These are phyloP conservation scores for Coffea humblotiana DNA, from an alignment of 305 asterid genomes.

Conservation along the genomic window DNA sequence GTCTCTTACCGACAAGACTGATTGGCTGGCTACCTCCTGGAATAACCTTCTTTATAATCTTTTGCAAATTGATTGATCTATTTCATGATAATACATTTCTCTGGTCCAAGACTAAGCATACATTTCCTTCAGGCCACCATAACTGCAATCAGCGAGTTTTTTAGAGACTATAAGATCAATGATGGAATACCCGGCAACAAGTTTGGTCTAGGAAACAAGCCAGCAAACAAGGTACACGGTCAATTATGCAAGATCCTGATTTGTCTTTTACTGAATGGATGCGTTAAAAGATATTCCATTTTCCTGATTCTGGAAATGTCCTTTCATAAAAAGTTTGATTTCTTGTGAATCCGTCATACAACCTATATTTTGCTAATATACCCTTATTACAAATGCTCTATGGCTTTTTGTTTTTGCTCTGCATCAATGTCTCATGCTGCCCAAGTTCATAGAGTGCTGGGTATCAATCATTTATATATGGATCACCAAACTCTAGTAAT, in stretches of 20 bases:
- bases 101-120: neutral
- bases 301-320: neutral
- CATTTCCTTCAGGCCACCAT: constrained; percentile 70
- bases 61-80: neutral
- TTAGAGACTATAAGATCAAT: constrained; percentile 95
- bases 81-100: neutral
- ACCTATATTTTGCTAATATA: neutral
- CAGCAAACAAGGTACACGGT: constrained; percentile 74
- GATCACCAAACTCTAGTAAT: no score
- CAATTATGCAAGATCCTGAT: no score
- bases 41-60: neutral
- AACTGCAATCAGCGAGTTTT: constrained; percentile 92
- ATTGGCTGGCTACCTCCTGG: neutral
- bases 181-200: constrained; percentile 96
- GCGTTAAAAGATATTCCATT: neutral
- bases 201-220: constrained; percentile 89
- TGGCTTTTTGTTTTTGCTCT: no score
- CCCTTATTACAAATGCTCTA: no score
- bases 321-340: neutral
- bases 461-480: no score
- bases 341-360: neutral
- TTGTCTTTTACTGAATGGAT: neutral
- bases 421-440: neutral
- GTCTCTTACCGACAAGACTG: neutral
- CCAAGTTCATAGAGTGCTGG: neutral